A percentile compares a stretch with the other conserved stretches of the same genome.
Evolutionary conservation across 2,329 filamentous ascomycete species (phyloP).

Genomic region (Elsinoe fawcettii): DNA sequence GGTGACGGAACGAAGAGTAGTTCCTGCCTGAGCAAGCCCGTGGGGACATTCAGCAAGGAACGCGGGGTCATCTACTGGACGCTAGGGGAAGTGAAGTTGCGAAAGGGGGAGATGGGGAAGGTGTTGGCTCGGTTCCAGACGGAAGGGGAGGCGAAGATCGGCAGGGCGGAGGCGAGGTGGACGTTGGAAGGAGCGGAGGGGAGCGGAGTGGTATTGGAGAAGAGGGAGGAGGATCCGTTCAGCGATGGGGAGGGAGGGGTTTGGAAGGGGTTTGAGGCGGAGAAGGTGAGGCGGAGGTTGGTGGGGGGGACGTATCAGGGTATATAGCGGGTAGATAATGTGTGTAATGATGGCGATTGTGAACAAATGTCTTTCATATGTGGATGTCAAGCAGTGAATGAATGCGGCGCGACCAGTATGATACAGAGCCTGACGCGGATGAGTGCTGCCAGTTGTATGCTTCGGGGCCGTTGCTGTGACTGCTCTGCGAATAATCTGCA

Average conservation of each 20-base stretch:
- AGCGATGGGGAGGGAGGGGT: constrained; percentile 13
- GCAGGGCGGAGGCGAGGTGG: constrained; percentile 76
- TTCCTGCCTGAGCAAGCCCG: constrained; percentile 67
- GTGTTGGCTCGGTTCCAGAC: constrained; percentile 77
- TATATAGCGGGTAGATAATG: constrained; percentile 4
- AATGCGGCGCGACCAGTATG: too few relatives aligned
- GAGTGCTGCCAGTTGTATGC: too few relatives aligned
- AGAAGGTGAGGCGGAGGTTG: constrained; percentile 15
- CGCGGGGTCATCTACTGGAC: constrained; percentile 74
- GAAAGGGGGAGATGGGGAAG: constrained; percentile 55
- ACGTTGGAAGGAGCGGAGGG: constrained; percentile 54
- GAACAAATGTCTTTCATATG: background rate
- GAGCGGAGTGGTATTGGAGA: constrained; percentile 62
- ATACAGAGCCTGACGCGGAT: too few relatives aligned
- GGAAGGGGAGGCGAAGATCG: constrained; percentile 61
- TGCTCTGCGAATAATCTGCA: too few relatives aligned
- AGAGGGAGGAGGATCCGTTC: constrained; percentile 32
- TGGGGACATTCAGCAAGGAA: constrained; percentile 70
- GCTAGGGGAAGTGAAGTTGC: constrained; percentile 62
- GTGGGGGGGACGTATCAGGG: constrained; percentile 17
- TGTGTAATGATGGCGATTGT: constrained; percentile 7
- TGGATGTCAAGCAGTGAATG: too few relatives aligned
- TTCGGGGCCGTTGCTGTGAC: too few relatives aligned
- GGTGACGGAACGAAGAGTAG: constrained; percentile 55
- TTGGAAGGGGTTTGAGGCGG: constrained; percentile 16